Evolutionary conservation across 257 asterid species (phyloP), one percentile per base, ranked within the genome.

Genomic region (Nicotiana obtusifolia): DNA sequence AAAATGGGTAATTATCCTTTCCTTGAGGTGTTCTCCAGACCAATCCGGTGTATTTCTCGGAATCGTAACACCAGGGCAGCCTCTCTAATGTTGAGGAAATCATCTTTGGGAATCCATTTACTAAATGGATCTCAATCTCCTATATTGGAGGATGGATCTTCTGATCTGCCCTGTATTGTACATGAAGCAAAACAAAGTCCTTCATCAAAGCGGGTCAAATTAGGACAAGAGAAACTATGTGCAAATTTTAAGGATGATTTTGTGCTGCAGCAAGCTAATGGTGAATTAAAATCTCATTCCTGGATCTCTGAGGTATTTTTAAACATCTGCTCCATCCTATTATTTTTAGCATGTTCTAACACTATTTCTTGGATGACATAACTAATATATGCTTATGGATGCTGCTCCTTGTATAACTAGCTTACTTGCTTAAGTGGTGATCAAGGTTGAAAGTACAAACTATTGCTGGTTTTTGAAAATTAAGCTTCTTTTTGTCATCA

Each of bases 121-220:
- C 81, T 81, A 15, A 91, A 85, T 77, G 89, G 91, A 81, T 86
- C 89, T 83, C 90, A 85, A 85, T 85, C 93, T 47, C 87, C 91
- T 61, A 83, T 82, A 73, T 84, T 81, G 30, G 92, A 90, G 65
- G 91, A 90, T 89, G 93, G 91, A 76, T 87, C 92, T 47, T 80
- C 84, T 53, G 97, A 86, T 47, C 89, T 84, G 7, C 91, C 91
- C 8, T 89, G 86, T 87, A 89, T 89, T 84, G 91, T 94, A 64
- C 94, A 88, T 66, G 98, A 93, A 86, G 97, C 97, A 84, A 92
- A 91, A 87, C 97, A 90, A 60, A 93, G 93, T 76, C 94, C 97
- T 6, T 88, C 92, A 13, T 93, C 97, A 19, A 95, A 95, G 81
- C 91, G 98, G 86, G 91, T 95, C 87, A 95, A 95, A 89, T 86